Conservation (phyloP, 2,329 filamentous ascomycete genomes). For the Penicillium sclerotiorum region DNA sequence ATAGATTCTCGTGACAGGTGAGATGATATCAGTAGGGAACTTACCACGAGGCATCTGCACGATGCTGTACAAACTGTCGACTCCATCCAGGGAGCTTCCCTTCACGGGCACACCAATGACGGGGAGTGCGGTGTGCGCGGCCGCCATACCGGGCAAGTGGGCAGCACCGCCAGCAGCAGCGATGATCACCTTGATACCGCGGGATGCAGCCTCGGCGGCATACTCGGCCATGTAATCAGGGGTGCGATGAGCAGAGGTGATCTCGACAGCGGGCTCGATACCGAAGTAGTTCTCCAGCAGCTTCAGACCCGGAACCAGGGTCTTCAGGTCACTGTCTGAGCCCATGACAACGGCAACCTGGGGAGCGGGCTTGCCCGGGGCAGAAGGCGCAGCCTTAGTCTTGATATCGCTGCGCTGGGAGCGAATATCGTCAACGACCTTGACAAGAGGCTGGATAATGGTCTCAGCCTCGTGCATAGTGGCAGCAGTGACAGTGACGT, state of each 20-base stretch:
- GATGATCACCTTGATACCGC: slow-evolving; percentile 73
- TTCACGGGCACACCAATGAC: slow-evolving; percentile 79
- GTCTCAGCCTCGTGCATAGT: slow-evolving; percentile 69
- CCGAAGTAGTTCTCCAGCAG: slow-evolving; percentile 47
- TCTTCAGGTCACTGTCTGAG: slow-evolving; percentile 51
- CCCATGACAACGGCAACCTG: slow-evolving; percentile 53
- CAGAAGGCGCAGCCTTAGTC: slow-evolving; percentile 35
- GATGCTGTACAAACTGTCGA: slow-evolving; percentile 72
- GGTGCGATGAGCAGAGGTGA: slow-evolving; percentile 65
- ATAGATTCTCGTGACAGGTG: neutral
- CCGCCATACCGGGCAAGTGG: slow-evolving; percentile 73
- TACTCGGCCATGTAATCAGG: slow-evolving; percentile 70
- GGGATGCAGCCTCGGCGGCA: slow-evolving; percentile 63
- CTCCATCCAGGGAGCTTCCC: slow-evolving; percentile 70
- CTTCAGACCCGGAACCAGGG: slow-evolving; percentile 48
- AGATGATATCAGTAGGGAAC: slow-evolving; percentile 26
- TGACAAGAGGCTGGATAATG: slow-evolving; percentile 70
- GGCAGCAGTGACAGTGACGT: slow-evolving; percentile 78
- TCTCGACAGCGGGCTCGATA: slow-evolving; percentile 48
- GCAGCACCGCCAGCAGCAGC: slow-evolving; percentile 76
- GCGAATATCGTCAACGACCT: slow-evolving; percentile 78
- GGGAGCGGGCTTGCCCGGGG: slow-evolving; percentile 36
- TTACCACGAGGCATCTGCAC: slow-evolving; percentile 71
- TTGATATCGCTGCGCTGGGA: slow-evolving; percentile 51
- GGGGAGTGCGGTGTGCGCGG: slow-evolving; percentile 69